phyloP scores from a whole-genome alignment of 352 stramenopile species.

The Globisporangium nunn region DNA sequence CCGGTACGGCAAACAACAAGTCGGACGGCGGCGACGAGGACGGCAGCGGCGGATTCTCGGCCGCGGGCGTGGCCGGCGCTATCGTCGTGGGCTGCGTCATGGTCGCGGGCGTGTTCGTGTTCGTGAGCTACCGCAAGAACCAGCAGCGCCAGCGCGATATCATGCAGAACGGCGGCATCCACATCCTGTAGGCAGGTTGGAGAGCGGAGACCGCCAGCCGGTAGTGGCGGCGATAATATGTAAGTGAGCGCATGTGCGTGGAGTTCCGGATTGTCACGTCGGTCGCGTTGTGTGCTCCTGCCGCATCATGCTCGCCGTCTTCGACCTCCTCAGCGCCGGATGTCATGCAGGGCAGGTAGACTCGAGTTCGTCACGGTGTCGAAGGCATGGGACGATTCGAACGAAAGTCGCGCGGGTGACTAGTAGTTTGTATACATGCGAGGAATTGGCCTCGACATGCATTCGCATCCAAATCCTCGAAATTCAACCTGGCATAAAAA shows the following conservation, averaged over 20 bases:
- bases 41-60: slow-evolving; percentile 27
- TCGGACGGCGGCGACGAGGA: background rate
- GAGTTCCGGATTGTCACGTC: background rate
- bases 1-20: slow-evolving; percentile 34
- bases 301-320: too few species aligned
- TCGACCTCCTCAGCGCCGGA: too few species aligned
- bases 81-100: slow-evolving; percentile 49
- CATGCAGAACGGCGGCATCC: slow-evolving; percentile 54
- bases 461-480: too few species aligned
- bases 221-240: background rate
- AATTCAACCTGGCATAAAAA: too few species aligned
- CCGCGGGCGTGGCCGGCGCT: slow-evolving; percentile 46
- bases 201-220: background rate
- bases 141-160: slow-evolving; percentile 70
- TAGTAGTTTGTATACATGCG: too few species aligned
- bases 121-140: slow-evolving; percentile 70
- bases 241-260: slow-evolving; percentile 1
- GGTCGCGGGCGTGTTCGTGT: slow-evolving; percentile 33
- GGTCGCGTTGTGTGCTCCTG: too few species aligned
- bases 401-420: too few species aligned
- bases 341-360: too few species aligned
- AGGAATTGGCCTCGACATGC: too few species aligned
- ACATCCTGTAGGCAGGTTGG: slow-evolving; percentile 18
- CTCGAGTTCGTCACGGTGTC: too few species aligned
- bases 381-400: too few species aligned